phyloP scores from a whole-genome alignment of 768 basidiomycete species.

The Panus rudis region DNA sequence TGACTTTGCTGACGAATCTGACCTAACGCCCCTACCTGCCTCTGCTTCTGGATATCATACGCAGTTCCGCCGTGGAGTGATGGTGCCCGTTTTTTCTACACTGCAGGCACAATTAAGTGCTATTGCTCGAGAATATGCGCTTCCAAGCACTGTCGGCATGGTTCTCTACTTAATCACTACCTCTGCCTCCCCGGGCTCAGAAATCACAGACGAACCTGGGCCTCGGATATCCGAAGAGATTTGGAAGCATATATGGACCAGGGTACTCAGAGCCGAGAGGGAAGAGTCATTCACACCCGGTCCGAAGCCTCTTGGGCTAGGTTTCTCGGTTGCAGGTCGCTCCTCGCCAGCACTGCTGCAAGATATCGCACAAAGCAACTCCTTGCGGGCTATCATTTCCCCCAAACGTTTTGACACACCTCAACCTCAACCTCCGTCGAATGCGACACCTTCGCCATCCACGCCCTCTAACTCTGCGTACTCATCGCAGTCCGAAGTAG shows the following conservation, averaged over 20 bases:
- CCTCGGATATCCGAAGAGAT: conserved; percentile 82
- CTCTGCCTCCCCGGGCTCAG: conserved; percentile 16
- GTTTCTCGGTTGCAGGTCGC: conserved; percentile 18
- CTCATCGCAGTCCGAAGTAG: conserved; percentile 36
- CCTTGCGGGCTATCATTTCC: conserved; percentile 43
- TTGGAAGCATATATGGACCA: conserved; percentile 82
- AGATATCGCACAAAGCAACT: conserved; percentile 23
- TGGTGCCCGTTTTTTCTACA: conserved; percentile 80
- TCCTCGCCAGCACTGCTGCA: conserved; percentile 22
- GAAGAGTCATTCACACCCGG: conserved; percentile 29
- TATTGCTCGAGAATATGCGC: conserved; percentile 89
- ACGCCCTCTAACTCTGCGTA: conserved; percentile 26
- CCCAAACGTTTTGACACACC: conserved; percentile 30
- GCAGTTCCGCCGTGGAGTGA: conserved; percentile 76
- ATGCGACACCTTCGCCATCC: conserved; percentile 40
- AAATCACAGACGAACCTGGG: conserved; percentile 57
- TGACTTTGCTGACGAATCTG: conserved; percentile 41
- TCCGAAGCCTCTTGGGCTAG: conserved; percentile 34
- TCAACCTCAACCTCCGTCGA: too few relatives aligned
- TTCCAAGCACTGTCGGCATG: conserved; percentile 81
- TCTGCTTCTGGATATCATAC: conserved; percentile 70
- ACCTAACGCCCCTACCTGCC: conserved; percentile 45
- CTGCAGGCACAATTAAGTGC: conserved; percentile 77
- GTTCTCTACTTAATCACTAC: conserved; percentile 70
- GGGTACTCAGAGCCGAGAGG: conserved; percentile 58